Evolutionary conservation across 805 yeast species (phyloP).

Genomic region (Yarrowia alimentaria): DNA sequence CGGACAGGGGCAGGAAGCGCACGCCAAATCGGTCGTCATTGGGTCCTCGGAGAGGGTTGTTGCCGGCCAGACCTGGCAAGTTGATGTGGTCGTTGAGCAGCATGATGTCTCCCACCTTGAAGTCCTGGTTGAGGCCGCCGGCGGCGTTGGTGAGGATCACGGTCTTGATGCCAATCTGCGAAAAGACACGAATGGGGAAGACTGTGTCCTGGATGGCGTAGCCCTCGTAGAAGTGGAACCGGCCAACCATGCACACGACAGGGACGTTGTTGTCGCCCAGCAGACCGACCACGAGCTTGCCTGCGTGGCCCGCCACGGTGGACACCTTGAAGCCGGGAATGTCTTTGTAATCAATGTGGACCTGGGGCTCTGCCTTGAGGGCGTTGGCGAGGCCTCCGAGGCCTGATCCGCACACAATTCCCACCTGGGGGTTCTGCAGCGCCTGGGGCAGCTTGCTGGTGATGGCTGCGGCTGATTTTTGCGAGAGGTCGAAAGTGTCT

Average conservation of each 20-base stretch:
- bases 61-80: slow-evolving; percentile 86
- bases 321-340: slow-evolving; percentile 81
- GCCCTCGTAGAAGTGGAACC: slow-evolving; percentile 83
- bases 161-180: slow-evolving; percentile 56
- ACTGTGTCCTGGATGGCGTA: slow-evolving; percentile 77
- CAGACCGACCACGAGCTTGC: slow-evolving; percentile 73
- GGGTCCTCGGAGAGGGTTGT: slow-evolving; percentile 83
- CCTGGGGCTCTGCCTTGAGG: slow-evolving; percentile 41
- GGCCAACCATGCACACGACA: slow-evolving; percentile 89
- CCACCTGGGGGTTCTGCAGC: slow-evolving; percentile 53
- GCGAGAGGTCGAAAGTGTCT: slow-evolving; percentile 17
- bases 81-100: slow-evolving; percentile 84
- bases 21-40: slow-evolving; percentile 79
- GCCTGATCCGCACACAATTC: slow-evolving; percentile 94
- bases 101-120: slow-evolving; percentile 86
- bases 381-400: slow-evolving; percentile 76
- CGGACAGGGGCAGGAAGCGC: slow-evolving; percentile 81
- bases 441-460: slow-evolving; percentile 31
- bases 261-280: slow-evolving; percentile 70
- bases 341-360: slow-evolving; percentile 57
- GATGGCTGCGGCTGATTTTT: slow-evolving; percentile 31
- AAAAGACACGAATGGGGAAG: slow-evolving; percentile 78
- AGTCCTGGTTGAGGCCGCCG: slow-evolving; percentile 74
- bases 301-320: slow-evolving; percentile 90
- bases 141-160: slow-evolving; percentile 89